phyloP scores from a whole-genome alignment of 2,329 filamentous ascomycete genomes.

The Stagonosporopsis tanaceti region DNA sequence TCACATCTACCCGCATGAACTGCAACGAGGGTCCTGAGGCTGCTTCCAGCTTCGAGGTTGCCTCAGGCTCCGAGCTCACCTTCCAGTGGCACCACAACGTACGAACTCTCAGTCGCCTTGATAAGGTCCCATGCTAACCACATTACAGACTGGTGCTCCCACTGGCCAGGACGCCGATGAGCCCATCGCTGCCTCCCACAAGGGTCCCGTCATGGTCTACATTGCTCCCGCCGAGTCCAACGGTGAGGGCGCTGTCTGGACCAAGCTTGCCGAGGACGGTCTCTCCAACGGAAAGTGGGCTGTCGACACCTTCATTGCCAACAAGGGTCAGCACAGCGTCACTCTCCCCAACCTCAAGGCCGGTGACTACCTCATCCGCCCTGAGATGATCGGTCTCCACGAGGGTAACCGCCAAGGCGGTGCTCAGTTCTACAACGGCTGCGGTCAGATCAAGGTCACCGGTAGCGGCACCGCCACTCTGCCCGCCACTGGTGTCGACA shows the following conservation, averaged over 20 bases:
- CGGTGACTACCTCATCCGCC: conserved; percentile 53
- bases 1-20: conserved; percentile 45
- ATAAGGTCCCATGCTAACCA: background rate
- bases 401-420: conserved; percentile 44
- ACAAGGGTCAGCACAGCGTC: conserved; percentile 51
- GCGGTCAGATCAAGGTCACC: conserved; percentile 51
- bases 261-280: conserved; percentile 54
- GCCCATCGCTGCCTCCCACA: conserved; percentile 62
- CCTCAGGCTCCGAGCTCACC: conserved; percentile 56
- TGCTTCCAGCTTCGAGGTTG: conserved; percentile 55
- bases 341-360: conserved; percentile 49
- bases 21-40: conserved; percentile 47
- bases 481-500: conserved; percentile 51
- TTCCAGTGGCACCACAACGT: conserved; percentile 62
- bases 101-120: conserved; percentile 1
- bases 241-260: conserved; percentile 60
- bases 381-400: conserved; percentile 55
- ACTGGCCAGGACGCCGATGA: conserved; percentile 52
- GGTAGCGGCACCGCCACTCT: conserved; percentile 37
- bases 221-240: conserved; percentile 54
- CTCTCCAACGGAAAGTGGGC: conserved; percentile 47
- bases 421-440: conserved; percentile 56
- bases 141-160: conserved; percentile 1
- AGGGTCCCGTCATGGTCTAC: conserved; percentile 62
- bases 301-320: conserved; percentile 50